Percentiles rank a stretch among this genome's conserved stretches.
These are phyloP conservation scores for Articulospora tetracladia DNA, from an alignment of 495 filamentous ascomycete species.

Conservation along the genomic window DNA sequence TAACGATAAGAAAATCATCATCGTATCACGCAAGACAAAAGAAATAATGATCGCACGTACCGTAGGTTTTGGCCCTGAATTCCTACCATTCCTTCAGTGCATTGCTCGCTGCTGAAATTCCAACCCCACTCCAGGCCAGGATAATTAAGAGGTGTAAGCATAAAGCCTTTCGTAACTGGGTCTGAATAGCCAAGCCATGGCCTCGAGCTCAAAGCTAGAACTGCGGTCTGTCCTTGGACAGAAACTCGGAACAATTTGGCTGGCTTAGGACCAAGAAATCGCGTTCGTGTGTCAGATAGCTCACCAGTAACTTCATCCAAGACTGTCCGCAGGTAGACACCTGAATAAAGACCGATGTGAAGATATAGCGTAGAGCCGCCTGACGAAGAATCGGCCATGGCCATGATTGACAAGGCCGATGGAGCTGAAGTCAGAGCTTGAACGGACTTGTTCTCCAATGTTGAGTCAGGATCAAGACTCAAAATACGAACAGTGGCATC, in stretches of 20 bases:
- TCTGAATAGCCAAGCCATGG: conserved; percentile 93
- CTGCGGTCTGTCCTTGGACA: conserved; percentile 79
- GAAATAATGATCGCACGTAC: conserved; percentile 50
- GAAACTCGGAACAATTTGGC: conserved; percentile 84
- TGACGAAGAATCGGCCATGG: conserved; percentile 78
- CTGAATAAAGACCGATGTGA: conserved; percentile 92
- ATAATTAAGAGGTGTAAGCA: conserved; percentile 88
- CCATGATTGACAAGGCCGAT: conserved; percentile 85
- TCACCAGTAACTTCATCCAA: conserved; percentile 94
- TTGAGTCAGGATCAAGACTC: conserved; percentile 84
- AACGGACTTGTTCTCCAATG: conserved; percentile 86
- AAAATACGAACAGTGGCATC: conserved; percentile 93
- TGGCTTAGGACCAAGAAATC: conserved; percentile 86
- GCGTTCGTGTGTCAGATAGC: conserved; percentile 86
- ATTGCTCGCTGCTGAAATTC: conserved; percentile 93
- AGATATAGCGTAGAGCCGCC: conserved; percentile 80
- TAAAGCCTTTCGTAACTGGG: conserved; percentile 75
- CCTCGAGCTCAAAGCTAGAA: conserved; percentile 84
- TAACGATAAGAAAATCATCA: conserved; percentile 61
- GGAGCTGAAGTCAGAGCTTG: conserved; percentile 89
- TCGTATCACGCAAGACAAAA: conserved; percentile 28
- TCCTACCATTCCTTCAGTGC: conserved; percentile 90
- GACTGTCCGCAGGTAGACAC: conserved; percentile 90
- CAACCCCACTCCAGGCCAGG: conserved; percentile 87
- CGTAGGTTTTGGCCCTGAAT: conserved; percentile 86